Conservation (phyloP, 352 stramenopile genomes). For the Pythium pyrilobum region DNA sequence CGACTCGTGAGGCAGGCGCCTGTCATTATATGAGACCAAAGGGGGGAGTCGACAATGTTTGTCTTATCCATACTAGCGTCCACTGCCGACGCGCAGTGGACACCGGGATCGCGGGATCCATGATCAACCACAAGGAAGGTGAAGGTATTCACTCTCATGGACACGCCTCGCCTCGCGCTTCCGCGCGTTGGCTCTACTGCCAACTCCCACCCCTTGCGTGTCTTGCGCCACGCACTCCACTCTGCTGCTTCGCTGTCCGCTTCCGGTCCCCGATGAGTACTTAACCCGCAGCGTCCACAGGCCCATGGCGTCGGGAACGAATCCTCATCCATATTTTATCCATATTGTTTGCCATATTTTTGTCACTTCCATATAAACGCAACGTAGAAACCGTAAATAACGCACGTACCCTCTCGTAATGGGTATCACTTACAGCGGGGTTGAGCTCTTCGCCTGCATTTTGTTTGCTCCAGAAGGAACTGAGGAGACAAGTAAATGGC, state of each 20-base stretch:
- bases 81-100: constrained; percentile 19
- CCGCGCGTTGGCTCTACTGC: not conserved
- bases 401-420: not conserved
- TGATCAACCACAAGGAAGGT: constrained; percentile 70
- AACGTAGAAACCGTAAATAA: constrained; percentile 6
- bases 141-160: constrained; percentile 52
- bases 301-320: constrained; percentile 36
- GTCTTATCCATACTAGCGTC: constrained; percentile 39
- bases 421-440: not conserved
- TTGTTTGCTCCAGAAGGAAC: not conserved
- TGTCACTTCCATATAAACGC: not conserved
- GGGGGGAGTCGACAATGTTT: not conserved
- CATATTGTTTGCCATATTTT: not conserved
- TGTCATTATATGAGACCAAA: not conserved
- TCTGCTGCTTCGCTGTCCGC: not conserved
- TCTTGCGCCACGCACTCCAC: constrained; percentile 15
- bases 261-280: constrained; percentile 39
- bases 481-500: not conserved
- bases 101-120: constrained; percentile 77
- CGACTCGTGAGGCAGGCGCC: not conserved
- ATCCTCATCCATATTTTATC: constrained; percentile 34
- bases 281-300: constrained; percentile 39
- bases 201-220: constrained; percentile 6
- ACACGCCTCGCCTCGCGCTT: not conserved
- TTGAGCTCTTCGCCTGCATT: not conserved